phyloP scores from a whole-genome alignment of 1,139 yeast species.

The Nakaseomyces nivariensis region DNA sequence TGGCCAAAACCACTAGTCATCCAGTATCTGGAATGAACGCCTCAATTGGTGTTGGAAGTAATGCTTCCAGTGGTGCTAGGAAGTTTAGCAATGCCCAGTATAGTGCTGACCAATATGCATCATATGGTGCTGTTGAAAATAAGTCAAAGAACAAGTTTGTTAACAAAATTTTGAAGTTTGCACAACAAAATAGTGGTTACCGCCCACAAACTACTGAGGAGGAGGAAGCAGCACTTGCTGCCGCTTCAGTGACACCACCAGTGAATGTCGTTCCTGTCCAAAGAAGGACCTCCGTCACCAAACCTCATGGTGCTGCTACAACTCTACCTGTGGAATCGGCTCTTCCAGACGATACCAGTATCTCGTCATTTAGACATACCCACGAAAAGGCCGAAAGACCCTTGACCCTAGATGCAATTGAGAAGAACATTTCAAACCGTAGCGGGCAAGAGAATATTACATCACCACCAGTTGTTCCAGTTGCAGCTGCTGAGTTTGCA shows the following conservation, averaged over 20 bases:
- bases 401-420: background rate
- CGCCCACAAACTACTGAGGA: constrained; percentile 20
- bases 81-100: constrained; percentile 2
- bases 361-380: constrained; percentile 7
- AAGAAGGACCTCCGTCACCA: constrained; percentile 2
- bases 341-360: constrained; percentile 5
- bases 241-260: background rate
- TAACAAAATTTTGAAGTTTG: constrained; percentile 25
- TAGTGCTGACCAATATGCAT: background rate
- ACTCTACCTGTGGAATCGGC: constrained; percentile 11
- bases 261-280: constrained; percentile 2
- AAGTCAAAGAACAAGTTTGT: constrained; percentile 19
- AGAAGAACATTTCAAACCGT: background rate
- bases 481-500: background rate
- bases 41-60: background rate
- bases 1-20: background rate
- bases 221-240: background rate
- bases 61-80: constrained; percentile 5
- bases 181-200: constrained; percentile 28
- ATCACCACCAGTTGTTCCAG: background rate
- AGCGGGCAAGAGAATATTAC: background rate
- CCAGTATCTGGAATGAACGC: background rate
- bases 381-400: background rate
- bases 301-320: constrained; percentile 11
- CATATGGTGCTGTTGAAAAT: constrained; percentile 9